Percentiles rank a stretch among this genome's conserved stretches.
Evolutionary conservation across 1,139 yeast genomes (phyloP).

Genomic region (Taiozyma sp.): DNA sequence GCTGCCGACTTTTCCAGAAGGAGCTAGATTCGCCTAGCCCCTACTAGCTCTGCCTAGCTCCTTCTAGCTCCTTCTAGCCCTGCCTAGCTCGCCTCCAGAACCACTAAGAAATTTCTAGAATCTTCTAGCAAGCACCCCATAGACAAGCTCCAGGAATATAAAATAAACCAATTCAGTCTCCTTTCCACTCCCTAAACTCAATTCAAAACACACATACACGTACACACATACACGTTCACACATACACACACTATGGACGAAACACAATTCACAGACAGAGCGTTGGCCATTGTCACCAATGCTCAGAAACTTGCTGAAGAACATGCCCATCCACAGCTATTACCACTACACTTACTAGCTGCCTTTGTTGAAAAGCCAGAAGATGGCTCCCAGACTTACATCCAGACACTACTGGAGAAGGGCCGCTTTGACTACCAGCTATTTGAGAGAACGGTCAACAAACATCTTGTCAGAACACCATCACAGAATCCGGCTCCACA

Average conservation of each 20-base stretch:
- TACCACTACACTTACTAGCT: slow-evolving; percentile 85
- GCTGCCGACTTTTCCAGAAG: neutral
- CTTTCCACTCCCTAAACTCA: neutral
- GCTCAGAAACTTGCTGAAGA: slow-evolving; percentile 83
- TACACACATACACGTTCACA: neutral
- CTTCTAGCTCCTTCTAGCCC: slow-evolving; percentile 3
- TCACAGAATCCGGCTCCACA: slow-evolving; percentile 86
- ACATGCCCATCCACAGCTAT: slow-evolving; percentile 75
- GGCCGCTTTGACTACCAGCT: slow-evolving; percentile 85
- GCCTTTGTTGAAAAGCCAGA: slow-evolving; percentile 82
- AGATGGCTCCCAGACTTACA: slow-evolving; percentile 58
- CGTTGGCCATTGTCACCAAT: slow-evolving; percentile 70
- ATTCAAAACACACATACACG: neutral
- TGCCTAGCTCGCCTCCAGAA: too few relatives aligned
- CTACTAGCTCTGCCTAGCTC: slow-evolving; percentile 1
- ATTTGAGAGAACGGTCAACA: slow-evolving; percentile 77
- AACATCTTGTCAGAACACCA: slow-evolving; percentile 78
- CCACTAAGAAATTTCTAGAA: slow-evolving; percentile 1
- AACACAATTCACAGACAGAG: slow-evolving; percentile 89
- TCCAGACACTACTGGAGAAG: slow-evolving; percentile 81
- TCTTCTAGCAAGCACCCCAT: slow-evolving; percentile 3
- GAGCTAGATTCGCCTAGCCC: neutral
- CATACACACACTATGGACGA: slow-evolving; percentile 39
- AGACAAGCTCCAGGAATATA: neutral
- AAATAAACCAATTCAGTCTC: neutral